Evolutionary conservation across 345 rosid species (phyloP).

Genomic region (Bruguiera gymnorhiza): DNA sequence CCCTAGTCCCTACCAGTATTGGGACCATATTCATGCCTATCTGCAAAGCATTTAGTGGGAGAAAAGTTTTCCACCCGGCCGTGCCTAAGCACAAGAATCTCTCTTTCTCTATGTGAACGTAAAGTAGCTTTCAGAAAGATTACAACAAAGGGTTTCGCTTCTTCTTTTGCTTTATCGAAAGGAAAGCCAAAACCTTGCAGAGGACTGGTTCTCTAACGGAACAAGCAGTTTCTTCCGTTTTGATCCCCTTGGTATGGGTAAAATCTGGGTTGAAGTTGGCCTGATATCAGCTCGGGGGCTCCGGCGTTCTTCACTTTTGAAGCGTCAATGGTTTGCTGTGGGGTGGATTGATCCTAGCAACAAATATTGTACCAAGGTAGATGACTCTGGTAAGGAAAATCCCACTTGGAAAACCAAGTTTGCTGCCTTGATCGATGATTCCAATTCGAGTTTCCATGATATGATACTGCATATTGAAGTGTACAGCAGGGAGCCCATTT

Average conservation of each 20-base stretch:
- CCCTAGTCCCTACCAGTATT: no score
- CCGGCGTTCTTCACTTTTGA: conserved; percentile 58
- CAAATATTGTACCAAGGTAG: conserved; percentile 81
- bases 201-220: background rate
- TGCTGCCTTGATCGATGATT: conserved; percentile 49
- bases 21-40: conserved; percentile 18
- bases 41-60: conserved; percentile 25
- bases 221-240: background rate
- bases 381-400: conserved; percentile 60
- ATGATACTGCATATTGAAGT: conserved; percentile 61
- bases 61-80: conserved; percentile 7
- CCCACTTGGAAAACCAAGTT: conserved; percentile 87
- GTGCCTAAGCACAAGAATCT: conserved; percentile 11
- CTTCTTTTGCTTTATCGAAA: conserved; percentile 19
- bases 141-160: conserved; percentile 4
- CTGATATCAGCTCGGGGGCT: conserved; percentile 80
- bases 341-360: conserved; percentile 85
- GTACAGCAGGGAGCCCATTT: conserved; percentile 78
- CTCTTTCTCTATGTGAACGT: conserved; percentile 8
- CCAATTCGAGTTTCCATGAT: conserved; percentile 40
- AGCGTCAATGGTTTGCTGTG: conserved; percentile 89
- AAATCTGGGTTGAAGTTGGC: conserved; percentile 63
- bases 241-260: conserved; percentile 46
- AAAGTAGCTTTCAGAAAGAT: conserved; percentile 26
- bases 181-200: conserved; percentile 1